These are phyloP conservation scores for Penicillium cosmopolitanum DNA, from an alignment of 495 filamentous ascomycete genomes.

Conservation along the genomic window DNA sequence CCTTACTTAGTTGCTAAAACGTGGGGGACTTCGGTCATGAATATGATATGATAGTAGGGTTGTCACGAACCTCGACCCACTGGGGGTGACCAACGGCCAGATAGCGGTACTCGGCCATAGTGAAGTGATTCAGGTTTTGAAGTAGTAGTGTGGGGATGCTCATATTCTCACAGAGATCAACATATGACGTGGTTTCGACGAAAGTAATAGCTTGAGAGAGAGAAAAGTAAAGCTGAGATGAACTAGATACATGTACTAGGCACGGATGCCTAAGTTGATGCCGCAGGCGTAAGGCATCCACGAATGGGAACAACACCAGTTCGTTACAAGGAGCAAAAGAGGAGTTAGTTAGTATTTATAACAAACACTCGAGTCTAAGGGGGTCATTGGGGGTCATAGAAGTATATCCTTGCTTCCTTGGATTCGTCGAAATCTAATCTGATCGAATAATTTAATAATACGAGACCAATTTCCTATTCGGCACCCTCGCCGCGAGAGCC, in stretches of 20 bases:
- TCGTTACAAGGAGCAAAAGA: neutral
- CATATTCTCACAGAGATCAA: no score
- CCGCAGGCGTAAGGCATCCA: no score
- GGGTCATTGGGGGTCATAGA: neutral
- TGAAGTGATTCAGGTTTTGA: neutral
- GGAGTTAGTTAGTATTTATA: neutral
- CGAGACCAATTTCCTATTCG: slow-evolving; percentile 6
- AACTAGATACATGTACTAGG: no score
- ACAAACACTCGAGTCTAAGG: neutral
- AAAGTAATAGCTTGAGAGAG: no score
- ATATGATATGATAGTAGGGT: neutral
- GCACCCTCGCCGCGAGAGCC: slow-evolving; percentile 4
- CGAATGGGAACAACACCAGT: neutral
- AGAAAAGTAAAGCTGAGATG: no score
- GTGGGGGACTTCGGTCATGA: neutral
- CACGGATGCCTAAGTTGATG: no score
- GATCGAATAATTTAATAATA: neutral
- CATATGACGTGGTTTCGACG: no score
- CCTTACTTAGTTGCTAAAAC: neutral
- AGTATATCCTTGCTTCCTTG: no score
- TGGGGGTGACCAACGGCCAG: slow-evolving; percentile 18
- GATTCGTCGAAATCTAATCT: neutral
- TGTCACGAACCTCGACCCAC: slow-evolving; percentile 20
- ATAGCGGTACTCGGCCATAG: slow-evolving; percentile 21
- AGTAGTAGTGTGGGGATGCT: neutral